Evolutionary conservation across 768 basidiomycete genomes (phyloP), one percentile per base, ranked within the genome.

Genomic region (Polyporus arcularius): DNA sequence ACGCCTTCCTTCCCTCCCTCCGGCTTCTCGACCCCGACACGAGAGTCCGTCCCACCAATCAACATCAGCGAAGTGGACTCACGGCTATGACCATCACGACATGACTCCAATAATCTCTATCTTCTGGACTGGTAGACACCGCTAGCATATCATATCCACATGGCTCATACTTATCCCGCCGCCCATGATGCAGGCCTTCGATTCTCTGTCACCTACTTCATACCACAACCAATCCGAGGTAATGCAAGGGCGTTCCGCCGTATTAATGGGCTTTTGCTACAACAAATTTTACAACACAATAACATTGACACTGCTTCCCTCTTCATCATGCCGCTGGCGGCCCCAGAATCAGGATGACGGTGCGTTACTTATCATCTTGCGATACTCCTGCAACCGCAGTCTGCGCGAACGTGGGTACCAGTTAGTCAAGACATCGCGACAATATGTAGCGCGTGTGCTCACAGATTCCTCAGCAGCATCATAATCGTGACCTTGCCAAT

Each of bases 401-500:
- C 85, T 87, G 41, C 38, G 60, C 30, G 14, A 40, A 51, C 5
- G n/a, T 39, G 12, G 12, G 38, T 18, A 10, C 30, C 16, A 26
- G 26, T 16, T 26, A 26, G 15, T 46, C 15, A 57, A 45, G n/a
- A 15, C 15, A 40, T 18, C n/a, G 16, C 26, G 18, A 8, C 5
- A 26, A 26, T 7, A 18, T 40, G 21, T 26, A 7, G 35, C 35
- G 35, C 35, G 35, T 35, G 35, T 5, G 79, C 93, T 71, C 72
- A 95, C 90, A 99, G 71, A 72, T 99, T 99, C 49, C 96, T 85
- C 69, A 97, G 82, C n/a, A 99, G 82, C 93, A 99, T 96, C 70
- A 96, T 78, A 65, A 98, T 97, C 1, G 97, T 99, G 58, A 97
- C 91, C 76, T 96, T 97, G 18, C 97, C 97, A n/a, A 99, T 94